A percentile compares a stretch with the other conserved stretches of the same genome.
phyloP scores from a whole-genome alignment of 2,329 filamentous ascomycete genomes.

The Alternaria panax region DNA sequence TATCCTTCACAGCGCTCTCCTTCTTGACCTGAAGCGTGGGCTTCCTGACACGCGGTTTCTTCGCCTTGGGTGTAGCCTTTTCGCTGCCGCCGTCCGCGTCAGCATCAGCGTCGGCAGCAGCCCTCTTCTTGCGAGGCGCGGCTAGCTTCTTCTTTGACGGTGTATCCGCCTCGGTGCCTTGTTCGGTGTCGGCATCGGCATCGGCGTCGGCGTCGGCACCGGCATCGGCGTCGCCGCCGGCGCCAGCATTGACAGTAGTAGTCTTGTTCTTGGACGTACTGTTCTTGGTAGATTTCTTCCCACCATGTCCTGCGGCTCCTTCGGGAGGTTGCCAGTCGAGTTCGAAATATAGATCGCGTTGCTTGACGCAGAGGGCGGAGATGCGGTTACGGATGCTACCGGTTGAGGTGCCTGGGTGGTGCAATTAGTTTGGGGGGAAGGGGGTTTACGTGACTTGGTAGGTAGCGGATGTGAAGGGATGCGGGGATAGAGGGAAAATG shows the following conservation, averaged over 20 bases:
- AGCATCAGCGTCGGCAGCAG: not conserved
- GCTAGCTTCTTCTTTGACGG: too few species aligned
- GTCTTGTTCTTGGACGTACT: not conserved
- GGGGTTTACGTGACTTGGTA: too few species aligned
- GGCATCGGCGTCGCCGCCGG: not conserved
- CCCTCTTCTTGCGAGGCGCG: not conserved
- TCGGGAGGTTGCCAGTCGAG: constrained; percentile 21
- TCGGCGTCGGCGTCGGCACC: not conserved
- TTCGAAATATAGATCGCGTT: constrained; percentile 23
- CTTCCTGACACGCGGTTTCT: constrained; percentile 21
- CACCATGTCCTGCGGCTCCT: constrained; percentile 8
- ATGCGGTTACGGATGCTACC: constrained; percentile 30
- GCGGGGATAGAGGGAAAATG: too few species aligned
- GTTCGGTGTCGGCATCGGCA: too few species aligned
- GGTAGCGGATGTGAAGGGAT: too few species aligned
- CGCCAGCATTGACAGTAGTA: not conserved
- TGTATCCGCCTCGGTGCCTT: too few species aligned
- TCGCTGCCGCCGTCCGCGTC: not conserved
- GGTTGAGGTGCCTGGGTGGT: constrained; percentile 10
- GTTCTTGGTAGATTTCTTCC: not conserved
- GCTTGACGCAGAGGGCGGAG: constrained; percentile 16
- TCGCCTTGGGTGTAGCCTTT: constrained; percentile 16
- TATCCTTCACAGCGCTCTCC: not conserved
- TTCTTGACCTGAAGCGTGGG: not conserved
- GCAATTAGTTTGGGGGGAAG: too few species aligned